phyloP scores from a whole-genome alignment of 192 early-diverging fungal species.

The Umbelopsis isabellina region DNA sequence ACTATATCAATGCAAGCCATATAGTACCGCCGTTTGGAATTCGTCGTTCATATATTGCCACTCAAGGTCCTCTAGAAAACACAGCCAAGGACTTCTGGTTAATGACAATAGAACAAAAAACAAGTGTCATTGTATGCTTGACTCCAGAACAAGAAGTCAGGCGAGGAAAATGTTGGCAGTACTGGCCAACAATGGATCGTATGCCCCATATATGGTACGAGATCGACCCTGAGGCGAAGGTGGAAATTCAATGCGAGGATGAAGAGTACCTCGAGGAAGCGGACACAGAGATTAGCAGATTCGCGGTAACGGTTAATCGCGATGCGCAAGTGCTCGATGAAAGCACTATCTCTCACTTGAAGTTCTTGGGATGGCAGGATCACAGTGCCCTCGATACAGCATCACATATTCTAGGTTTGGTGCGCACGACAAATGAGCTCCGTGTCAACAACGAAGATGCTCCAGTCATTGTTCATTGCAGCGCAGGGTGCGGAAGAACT shows the following conservation, averaged over 20 bases:
- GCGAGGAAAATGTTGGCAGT: constrained; percentile 78
- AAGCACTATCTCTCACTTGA: constrained; percentile 64
- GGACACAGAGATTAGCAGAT: too few relatives aligned
- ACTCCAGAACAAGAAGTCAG: constrained; percentile 76
- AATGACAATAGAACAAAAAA: constrained; percentile 83
- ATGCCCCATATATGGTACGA: background rate
- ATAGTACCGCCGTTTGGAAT: constrained; percentile 54
- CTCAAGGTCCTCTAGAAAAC: constrained; percentile 83
- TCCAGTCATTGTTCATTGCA: constrained; percentile 84
- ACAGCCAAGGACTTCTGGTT: constrained; percentile 89
- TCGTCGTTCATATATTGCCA: constrained; percentile 72
- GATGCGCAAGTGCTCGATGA: constrained; percentile 29
- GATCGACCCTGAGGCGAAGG: background rate
- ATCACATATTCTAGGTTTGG: constrained; percentile 53
- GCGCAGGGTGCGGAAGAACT: constrained; percentile 85
- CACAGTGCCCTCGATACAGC: constrained; percentile 69
- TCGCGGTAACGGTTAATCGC: too few relatives aligned
- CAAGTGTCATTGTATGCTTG: constrained; percentile 84
- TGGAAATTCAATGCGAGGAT: constrained; percentile 18
- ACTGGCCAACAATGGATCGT: constrained; percentile 74
- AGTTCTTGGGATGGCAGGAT: constrained; percentile 86
- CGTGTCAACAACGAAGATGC: constrained; percentile 19
- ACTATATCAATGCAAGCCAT: constrained; percentile 85
- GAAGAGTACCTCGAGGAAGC: background rate
- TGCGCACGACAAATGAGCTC: constrained; percentile 37